Base-by-base conservation (phyloP, 441 rosid species). In the Arabidopsis lyrata region DNA sequence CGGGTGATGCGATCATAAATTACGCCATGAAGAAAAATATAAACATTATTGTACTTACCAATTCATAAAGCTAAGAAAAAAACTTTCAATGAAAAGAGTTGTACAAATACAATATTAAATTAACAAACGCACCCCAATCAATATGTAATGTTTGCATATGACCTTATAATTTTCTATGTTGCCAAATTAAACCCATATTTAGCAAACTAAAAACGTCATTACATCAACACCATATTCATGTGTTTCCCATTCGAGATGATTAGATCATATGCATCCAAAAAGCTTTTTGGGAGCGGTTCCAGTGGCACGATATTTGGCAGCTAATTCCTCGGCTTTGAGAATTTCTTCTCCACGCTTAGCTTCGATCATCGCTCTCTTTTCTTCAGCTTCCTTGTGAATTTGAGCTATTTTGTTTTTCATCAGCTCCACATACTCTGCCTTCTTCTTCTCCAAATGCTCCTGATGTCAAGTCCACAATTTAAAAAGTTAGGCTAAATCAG, bases 321-420 rank as follows among this genome's bases (percentile, higher is more conserved):
- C 97, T 9, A 36, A 35, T 80, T 95, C 98, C 73, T 95, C 99
- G 0, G 93, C 93, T 75, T 89, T 92, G 77, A 95, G 90, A 47
- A 85, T 5, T 20, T 90, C 96, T 78, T 95, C 93, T 16, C 93
- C 90, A 3, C 82, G 83, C 63, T 77, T 83, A 8, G 99, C 98
- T 86, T 90, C 99, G 44, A 86, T 78, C 8, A 79, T 72, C 5
- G 98, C 99, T 72, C 85, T 89, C 81, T 85, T 87, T 60, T 95
- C 98, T 76, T 95, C 98, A 3, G 98, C 96, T 55, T 38, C 76
- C 70, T 85, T 95, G 85, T 92, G 99, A 47, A 91, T 81, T 16
- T 78, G 32, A 20, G 97, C 97, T 38, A 84, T 74, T 80, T 87
- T 86, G 82, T 95, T 95, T 59, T 88, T 95, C 91, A 89, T 89